These are phyloP conservation scores for Amanita inopinata DNA, from an alignment of 768 basidiomycete species.

Conservation along the genomic window DNA sequence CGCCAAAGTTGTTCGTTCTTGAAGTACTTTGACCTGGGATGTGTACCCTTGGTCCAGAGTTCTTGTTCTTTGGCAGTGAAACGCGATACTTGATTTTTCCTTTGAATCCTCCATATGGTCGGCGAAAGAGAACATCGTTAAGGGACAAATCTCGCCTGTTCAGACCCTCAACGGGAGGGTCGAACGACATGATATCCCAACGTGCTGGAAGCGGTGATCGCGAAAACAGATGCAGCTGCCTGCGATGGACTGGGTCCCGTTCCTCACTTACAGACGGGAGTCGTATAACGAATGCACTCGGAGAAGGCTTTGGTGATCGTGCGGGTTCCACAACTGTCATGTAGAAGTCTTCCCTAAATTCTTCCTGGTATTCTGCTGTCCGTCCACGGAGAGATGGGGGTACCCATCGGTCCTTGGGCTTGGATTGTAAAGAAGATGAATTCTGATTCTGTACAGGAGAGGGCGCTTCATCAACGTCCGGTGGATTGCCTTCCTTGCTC, in stretches of 20 bases:
- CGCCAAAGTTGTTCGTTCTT: slow-evolving; percentile 22
- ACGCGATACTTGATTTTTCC: slow-evolving; percentile 33
- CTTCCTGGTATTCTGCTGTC: slow-evolving; percentile 23
- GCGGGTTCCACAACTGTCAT: slow-evolving; percentile 41
- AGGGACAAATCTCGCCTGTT: slow-evolving; percentile 48
- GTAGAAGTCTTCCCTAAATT: slow-evolving; percentile 33
- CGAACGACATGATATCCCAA: slow-evolving; percentile 61
- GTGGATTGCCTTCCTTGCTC: slow-evolving; percentile 19
- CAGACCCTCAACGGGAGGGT: slow-evolving; percentile 63
- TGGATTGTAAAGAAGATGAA: slow-evolving; percentile 12
- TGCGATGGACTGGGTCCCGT: slow-evolving; percentile 36
- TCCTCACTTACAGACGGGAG: slow-evolving; percentile 36
- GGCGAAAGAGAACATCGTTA: slow-evolving; percentile 56
- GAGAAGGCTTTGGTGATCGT: slow-evolving; percentile 32
- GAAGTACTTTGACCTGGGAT: slow-evolving; percentile 17
- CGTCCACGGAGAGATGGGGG: slow-evolving; percentile 42
- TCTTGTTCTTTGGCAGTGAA: slow-evolving; percentile 26
- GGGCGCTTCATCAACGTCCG: slow-evolving; percentile 18
- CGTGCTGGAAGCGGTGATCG: slow-evolving; percentile 31
- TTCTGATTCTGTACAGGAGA: slow-evolving; percentile 14
- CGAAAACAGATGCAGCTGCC: slow-evolving; percentile 36
- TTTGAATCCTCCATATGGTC: slow-evolving; percentile 25
- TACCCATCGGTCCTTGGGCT: slow-evolving; percentile 42
- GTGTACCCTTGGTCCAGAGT: slow-evolving; percentile 18
- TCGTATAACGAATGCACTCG: slow-evolving; percentile 30